These are phyloP conservation scores for Gymnopus androsaceus DNA, from an alignment of 1,284 basidiomycete species.

Conservation along the genomic window DNA sequence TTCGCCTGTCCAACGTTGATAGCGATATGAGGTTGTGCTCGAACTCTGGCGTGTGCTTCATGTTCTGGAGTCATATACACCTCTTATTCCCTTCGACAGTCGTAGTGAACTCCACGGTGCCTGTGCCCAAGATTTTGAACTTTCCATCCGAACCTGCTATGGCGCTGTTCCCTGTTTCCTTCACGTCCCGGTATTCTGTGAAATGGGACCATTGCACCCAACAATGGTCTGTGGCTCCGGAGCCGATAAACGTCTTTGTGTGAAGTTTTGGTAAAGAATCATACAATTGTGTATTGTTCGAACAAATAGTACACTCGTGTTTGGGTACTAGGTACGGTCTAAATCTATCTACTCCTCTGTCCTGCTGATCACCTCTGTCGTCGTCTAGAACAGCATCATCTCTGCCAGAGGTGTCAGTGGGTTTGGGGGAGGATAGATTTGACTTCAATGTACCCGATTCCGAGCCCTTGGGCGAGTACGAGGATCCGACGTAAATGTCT, in stretches of 20 bases:
- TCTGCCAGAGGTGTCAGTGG: too few species aligned
- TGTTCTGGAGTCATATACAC: neutral
- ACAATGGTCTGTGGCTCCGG: slow-evolving; percentile 10
- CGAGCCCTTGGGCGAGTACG: too few species aligned
- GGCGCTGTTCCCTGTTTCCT: neutral
- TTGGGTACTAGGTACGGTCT: too few species aligned
- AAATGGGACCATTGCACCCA: neutral
- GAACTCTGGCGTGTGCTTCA: slow-evolving; percentile 6
- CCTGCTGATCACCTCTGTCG: too few species aligned
- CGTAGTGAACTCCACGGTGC: neutral
- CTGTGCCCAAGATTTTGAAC: slow-evolving; percentile 3
- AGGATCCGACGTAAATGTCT: too few species aligned
- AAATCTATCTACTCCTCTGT: too few species aligned
- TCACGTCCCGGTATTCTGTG: too few species aligned
- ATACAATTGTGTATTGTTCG: neutral
- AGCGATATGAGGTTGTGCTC: neutral
- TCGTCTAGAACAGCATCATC: too few species aligned
- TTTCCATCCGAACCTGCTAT: neutral
- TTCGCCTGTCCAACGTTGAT: neutral
- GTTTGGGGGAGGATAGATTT: neutral
- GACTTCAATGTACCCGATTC: neutral
- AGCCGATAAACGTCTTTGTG: slow-evolving; percentile 11
- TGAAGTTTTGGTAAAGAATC: too few species aligned
- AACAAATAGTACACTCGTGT: too few species aligned
- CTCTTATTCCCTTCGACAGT: neutral